A percentile compares a stretch with the other conserved stretches of the same genome.
phyloP scores from a whole-genome alignment of 129 eudicot genomes.

The Gnaphalium uliginosum region DNA sequence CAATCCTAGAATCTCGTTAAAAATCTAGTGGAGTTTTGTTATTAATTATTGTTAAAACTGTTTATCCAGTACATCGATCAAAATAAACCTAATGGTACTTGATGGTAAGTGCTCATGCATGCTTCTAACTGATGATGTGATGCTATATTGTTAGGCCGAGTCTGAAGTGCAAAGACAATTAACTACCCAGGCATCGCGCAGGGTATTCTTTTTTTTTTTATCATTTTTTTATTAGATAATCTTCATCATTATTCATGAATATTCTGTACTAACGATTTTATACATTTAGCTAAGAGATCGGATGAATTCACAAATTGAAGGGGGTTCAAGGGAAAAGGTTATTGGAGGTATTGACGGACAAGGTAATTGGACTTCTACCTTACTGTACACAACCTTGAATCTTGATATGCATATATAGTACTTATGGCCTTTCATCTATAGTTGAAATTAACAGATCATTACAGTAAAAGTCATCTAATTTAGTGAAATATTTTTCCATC shows the following conservation, averaged over 20 bases:
- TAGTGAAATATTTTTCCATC: slow-evolving; percentile 8
- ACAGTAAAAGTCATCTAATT: neutral
- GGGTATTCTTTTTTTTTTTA: slow-evolving; percentile 28
- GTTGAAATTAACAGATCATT: neutral
- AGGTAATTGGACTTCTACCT: slow-evolving; percentile 24
- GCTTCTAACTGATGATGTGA: slow-evolving; percentile 1
- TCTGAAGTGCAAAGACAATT: slow-evolving; percentile 40
- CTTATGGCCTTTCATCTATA: slow-evolving; percentile 2
- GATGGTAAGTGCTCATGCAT: slow-evolving; percentile 1
- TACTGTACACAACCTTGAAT: slow-evolving; percentile 15
- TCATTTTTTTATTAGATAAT: slow-evolving; percentile 1
- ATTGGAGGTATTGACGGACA: slow-evolving; percentile 39
- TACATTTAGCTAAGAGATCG: slow-evolving; percentile 33
- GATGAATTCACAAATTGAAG: slow-evolving; percentile 40
- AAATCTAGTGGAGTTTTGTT: neutral
- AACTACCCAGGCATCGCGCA: slow-evolving; percentile 42
- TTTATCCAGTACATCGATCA: neutral
- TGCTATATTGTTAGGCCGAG: slow-evolving; percentile 33
- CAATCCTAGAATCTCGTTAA: neutral
- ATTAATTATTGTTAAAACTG: neutral
- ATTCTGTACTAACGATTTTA: slow-evolving; percentile 11
- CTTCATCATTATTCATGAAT: neutral
- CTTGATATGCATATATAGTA: slow-evolving; percentile 1
- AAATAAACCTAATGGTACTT: neutral
- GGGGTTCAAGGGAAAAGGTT: slow-evolving; percentile 29